Conservation (phyloP, 2,329 filamentous ascomycete genomes). For the Huntiella omanensis region DNA sequence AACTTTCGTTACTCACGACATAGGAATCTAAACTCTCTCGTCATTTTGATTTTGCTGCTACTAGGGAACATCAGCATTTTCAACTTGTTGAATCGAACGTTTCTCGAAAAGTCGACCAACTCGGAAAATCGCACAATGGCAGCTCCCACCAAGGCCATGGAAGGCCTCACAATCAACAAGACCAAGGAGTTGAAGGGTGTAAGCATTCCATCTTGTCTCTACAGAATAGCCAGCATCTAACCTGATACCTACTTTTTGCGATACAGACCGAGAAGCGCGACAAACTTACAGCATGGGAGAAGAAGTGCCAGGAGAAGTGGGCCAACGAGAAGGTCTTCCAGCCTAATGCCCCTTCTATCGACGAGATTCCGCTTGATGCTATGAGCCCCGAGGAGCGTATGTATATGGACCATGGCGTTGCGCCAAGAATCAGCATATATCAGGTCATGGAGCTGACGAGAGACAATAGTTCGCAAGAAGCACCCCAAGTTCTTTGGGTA, state of each 20-base stretch:
- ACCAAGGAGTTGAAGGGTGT: conserved; percentile 42
- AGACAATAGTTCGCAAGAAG: conserved; percentile 42
- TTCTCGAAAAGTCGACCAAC: neutral
- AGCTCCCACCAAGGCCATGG: conserved; percentile 24
- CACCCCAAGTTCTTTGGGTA: conserved; percentile 75
- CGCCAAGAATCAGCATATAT: neutral
- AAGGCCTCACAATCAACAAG: conserved; percentile 34
- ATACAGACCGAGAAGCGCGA: conserved; percentile 70
- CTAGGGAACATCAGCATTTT: neutral
- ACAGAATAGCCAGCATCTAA: neutral
- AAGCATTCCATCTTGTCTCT: conserved; percentile 15
- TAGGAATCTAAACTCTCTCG: too few relatives aligned
- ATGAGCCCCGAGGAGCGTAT: conserved; percentile 46
- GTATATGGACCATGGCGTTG: neutral
- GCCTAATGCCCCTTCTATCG: conserved; percentile 60
- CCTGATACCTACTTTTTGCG: conserved; percentile 3
- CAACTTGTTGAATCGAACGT: neutral
- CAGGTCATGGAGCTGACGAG: neutral
- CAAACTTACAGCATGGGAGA: conserved; percentile 63
- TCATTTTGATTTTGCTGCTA: too few relatives aligned
- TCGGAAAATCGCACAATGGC: conserved; percentile 5
- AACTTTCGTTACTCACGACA: too few relatives aligned
- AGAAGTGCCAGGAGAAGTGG: conserved; percentile 55
- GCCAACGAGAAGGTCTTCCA: conserved; percentile 62
- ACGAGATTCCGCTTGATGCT: conserved; percentile 58